These are phyloP conservation scores for Sporothrix luriei DNA, from an alignment of 2,329 filamentous ascomycete species.

Conservation along the genomic window DNA sequence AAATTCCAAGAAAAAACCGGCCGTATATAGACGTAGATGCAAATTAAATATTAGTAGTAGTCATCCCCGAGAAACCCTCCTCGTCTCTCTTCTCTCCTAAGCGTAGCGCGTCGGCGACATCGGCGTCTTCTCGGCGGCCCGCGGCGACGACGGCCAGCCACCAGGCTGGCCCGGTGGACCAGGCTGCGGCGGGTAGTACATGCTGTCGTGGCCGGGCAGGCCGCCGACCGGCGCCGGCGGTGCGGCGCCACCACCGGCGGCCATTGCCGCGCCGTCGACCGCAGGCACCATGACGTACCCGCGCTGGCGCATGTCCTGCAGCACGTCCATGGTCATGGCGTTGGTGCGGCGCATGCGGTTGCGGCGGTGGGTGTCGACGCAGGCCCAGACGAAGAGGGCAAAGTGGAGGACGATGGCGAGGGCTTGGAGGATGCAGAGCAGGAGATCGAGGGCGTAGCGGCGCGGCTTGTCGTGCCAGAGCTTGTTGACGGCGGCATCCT, in stretches of 20 bases:
- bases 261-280: neutral
- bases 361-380: constrained; percentile 35
- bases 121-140: constrained; percentile 15
- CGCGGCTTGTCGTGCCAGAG: constrained; percentile 21
- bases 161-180: neutral
- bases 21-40: neutral
- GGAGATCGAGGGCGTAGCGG: constrained; percentile 9
- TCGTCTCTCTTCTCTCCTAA: neutral
- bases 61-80: neutral
- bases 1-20: constrained; percentile 9
- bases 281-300: constrained; percentile 33
- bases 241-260: neutral
- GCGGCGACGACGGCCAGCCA: constrained; percentile 11
- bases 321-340: constrained; percentile 17
- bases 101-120: neutral
- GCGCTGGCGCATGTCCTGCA: constrained; percentile 31
- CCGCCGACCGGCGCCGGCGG: neutral
- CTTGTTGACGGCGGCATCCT: constrained; percentile 34
- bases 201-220: constrained; percentile 8
- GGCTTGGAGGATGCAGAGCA: constrained; percentile 44
- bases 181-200: constrained; percentile 18
- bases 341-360: constrained; percentile 5
- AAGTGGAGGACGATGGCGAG: constrained; percentile 50
- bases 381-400: constrained; percentile 36
- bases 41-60: constrained; percentile 16